Evolutionary conservation across 441 rosid genomes (phyloP).

Genomic region (Gossypium gossypioides): DNA sequence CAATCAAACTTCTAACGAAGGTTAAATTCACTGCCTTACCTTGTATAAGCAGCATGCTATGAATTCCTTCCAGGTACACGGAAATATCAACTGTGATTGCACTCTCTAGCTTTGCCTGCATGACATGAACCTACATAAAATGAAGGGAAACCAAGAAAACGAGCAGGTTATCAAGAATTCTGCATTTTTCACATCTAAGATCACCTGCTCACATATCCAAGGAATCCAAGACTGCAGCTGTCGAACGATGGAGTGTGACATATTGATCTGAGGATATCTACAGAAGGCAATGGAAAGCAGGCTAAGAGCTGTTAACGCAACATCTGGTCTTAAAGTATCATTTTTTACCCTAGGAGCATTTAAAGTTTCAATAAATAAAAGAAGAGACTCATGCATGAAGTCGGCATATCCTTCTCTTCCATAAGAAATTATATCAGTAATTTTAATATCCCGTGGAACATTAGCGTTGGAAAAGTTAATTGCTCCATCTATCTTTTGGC

Average conservation of each 20-base stretch:
- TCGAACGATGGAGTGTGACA: slow-evolving; percentile 49
- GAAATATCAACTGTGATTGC: slow-evolving; percentile 41
- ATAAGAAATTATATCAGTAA: slow-evolving; percentile 25
- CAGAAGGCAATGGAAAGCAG: slow-evolving; percentile 71
- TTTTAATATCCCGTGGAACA: slow-evolving; percentile 26
- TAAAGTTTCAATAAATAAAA: slow-evolving; percentile 52
- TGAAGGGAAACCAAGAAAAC: neutral
- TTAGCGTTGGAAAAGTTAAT: slow-evolving; percentile 24
- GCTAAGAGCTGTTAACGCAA: slow-evolving; percentile 70
- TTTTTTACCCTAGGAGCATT: slow-evolving; percentile 38
- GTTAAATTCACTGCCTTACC: slow-evolving; percentile 35
- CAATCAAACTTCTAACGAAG: slow-evolving; percentile 5
- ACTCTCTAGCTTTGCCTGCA: slow-evolving; percentile 53
- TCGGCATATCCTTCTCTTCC: slow-evolving; percentile 48
- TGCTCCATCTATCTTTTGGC: slow-evolving; percentile 55
- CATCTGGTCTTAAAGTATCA: slow-evolving; percentile 43
- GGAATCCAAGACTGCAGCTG: slow-evolving; percentile 71
- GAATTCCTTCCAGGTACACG: slow-evolving; percentile 72
- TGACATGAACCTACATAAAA: slow-evolving; percentile 19
- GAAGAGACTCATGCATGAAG: slow-evolving; percentile 40
- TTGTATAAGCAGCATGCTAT: slow-evolving; percentile 50
- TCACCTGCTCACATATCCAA: slow-evolving; percentile 81
- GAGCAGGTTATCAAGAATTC: slow-evolving; percentile 16
- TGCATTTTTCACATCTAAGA: slow-evolving; percentile 7
- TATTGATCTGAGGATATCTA: slow-evolving; percentile 41